These are phyloP conservation scores for Lentithecium fluviatile DNA, from an alignment of 495 filamentous ascomycete genomes.

Conservation along the genomic window DNA sequence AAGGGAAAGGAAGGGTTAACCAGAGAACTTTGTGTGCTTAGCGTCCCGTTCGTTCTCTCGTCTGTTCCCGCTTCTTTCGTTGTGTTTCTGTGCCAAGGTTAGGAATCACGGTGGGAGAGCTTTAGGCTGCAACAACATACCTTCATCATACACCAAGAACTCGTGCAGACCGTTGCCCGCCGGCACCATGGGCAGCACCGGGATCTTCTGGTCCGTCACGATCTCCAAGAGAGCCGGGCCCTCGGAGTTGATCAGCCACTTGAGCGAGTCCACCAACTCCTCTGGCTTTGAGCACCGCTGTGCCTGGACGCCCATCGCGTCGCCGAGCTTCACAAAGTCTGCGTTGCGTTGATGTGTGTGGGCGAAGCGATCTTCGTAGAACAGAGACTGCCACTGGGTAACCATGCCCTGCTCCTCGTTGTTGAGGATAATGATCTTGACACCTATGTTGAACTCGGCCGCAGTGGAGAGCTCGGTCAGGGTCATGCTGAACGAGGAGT, in stretches of 20 bases:
- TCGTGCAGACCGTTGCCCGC: constrained; percentile 84
- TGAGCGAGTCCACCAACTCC: constrained; percentile 72
- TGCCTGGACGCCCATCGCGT: constrained; percentile 51
- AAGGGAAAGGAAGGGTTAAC: background rate
- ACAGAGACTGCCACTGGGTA: constrained; percentile 91
- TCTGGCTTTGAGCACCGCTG: constrained; percentile 73
- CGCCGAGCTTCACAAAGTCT: constrained; percentile 86
- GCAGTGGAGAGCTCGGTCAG: constrained; percentile 88
- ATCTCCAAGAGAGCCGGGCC: constrained; percentile 49
- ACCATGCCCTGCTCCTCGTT: constrained; percentile 99
- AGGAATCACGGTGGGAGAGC: background rate
- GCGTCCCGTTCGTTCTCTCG: constrained; percentile 63
- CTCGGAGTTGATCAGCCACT: constrained; percentile 77
- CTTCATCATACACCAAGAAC: constrained; percentile 86
- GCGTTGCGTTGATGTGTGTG: constrained; percentile 91
- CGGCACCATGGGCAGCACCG: constrained; percentile 95
- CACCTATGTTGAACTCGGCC: constrained; percentile 85
- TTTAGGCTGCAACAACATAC: constrained; percentile 47
- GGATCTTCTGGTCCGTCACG: constrained; percentile 78
- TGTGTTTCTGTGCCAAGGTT: constrained; percentile 61
- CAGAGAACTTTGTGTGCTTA: constrained; percentile 20
- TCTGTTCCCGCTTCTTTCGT: constrained; percentile 67
- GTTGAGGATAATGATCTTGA: constrained; percentile 89
- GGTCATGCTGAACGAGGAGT: constrained; percentile 97
- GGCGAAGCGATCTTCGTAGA: constrained; percentile 88